Evolutionary conservation across 345 rosid genomes (phyloP).

Genomic region (Bruguiera gymnorhiza): DNA sequence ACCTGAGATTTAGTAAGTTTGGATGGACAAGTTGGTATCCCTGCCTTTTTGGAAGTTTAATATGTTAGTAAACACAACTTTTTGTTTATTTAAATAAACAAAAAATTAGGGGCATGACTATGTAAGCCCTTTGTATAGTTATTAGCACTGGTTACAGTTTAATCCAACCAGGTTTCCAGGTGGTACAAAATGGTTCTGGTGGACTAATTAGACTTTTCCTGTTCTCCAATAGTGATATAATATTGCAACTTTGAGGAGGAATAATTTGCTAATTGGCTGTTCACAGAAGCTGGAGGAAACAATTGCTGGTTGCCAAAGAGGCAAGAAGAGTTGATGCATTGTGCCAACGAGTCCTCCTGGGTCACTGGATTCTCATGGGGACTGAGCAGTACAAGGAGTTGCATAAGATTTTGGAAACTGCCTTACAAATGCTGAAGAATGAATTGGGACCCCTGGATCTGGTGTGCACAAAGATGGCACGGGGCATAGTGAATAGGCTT

Average conservation of each 20-base stretch:
- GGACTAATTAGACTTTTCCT: not conserved
- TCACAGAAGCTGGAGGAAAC: constrained; percentile 66
- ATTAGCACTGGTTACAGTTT: not conserved
- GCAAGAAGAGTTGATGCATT: constrained; percentile 80
- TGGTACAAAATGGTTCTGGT: not conserved
- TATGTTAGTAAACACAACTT: not conserved
- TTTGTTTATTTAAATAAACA: not conserved
- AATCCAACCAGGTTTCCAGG: not conserved
- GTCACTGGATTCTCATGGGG: constrained; percentile 50
- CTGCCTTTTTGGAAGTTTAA: not conserved
- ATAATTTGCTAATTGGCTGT: constrained; percentile 2
- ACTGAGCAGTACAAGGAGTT: constrained; percentile 41
- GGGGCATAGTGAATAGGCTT: constrained; percentile 77
- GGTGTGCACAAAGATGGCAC: constrained; percentile 57
- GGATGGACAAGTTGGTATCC: not conserved
- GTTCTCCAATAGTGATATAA: not conserved
- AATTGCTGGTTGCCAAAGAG: constrained; percentile 60
- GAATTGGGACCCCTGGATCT: constrained; percentile 72
- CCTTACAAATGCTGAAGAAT: constrained; percentile 45
- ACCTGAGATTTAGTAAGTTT: not conserved
- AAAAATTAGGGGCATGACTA: no score
- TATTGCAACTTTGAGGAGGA: not conserved
- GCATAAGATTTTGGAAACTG: constrained; percentile 47
- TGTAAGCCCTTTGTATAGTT: not conserved
- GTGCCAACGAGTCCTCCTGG: constrained; percentile 60